Percentiles rank a stretch among this genome's conserved stretches.
Conservation (phyloP, 768 basidiomycete genomes). For the Fomitopsis serialis region DNA sequence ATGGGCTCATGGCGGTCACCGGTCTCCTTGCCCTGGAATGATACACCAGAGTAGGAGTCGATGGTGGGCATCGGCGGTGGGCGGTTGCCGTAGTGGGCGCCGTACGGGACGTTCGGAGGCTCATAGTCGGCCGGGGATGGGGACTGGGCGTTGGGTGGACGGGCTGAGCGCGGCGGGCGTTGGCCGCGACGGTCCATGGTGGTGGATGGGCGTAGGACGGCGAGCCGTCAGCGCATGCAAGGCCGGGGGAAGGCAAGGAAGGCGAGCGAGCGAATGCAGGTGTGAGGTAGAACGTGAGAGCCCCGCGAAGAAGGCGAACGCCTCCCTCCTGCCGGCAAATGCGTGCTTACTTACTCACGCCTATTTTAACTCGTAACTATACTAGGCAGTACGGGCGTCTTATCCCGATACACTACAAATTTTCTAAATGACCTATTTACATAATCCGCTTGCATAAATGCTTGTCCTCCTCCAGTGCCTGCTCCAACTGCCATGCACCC, state of each 20-base stretch:
- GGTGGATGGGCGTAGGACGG: neutral
- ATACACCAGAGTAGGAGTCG: slow-evolving; percentile 36
- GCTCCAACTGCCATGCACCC: too few relatives aligned
- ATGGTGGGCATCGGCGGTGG: slow-evolving; percentile 8
- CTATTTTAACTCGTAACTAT: slow-evolving; percentile 91
- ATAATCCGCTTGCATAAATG: too few relatives aligned
- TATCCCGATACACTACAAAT: too few relatives aligned
- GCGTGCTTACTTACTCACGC: slow-evolving; percentile 84
- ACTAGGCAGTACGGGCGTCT: neutral
- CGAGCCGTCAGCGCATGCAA: slow-evolving; percentile 20
- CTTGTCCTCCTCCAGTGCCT: too few relatives aligned
- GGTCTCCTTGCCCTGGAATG: slow-evolving; percentile 64
- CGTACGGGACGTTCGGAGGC: slow-evolving; percentile 9
- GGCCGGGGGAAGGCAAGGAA: slow-evolving; percentile 5
- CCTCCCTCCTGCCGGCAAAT: slow-evolving; percentile 83
- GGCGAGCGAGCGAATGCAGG: slow-evolving; percentile 2
- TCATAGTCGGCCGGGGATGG: slow-evolving; percentile 16
- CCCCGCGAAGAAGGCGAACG: slow-evolving; percentile 30
- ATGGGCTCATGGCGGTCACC: slow-evolving; percentile 60
- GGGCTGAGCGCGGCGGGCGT: slow-evolving; percentile 31
- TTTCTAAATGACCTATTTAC: too few relatives aligned
- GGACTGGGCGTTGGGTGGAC: slow-evolving; percentile 23
- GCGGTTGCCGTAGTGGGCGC: neutral
- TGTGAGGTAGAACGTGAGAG: slow-evolving; percentile 2
- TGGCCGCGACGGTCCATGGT: slow-evolving; percentile 29